Evolutionary conservation across 192 early-diverging fungal species (phyloP), one percentile per base, ranked within the genome.

Genomic region (Backusella australiensis): DNA sequence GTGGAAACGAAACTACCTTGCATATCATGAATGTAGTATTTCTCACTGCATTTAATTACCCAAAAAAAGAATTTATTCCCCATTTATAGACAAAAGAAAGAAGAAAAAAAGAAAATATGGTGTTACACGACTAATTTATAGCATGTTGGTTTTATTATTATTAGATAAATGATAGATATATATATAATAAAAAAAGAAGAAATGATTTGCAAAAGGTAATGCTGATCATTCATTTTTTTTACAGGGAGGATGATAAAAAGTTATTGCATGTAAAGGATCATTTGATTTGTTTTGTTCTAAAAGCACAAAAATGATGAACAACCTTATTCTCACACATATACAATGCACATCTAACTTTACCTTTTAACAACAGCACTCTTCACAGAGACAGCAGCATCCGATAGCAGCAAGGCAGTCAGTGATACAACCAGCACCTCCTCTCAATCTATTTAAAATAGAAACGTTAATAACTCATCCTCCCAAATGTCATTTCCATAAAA

Each of bases 371-470:
- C 68, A 69, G n/a, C 68, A 69, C 38, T 36, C 68, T 8, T 69
- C 68, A 41, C 68, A 69, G 8, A 69, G 19, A 69, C 68, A 69
- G 21, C 68, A 69, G 38, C 68, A 69, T 3, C 68, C 68, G 68
- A 69, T 69, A 38, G 68, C 68, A 23, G 68, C 68, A n/a, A 69
- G 38, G 11, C 68, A 69, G 39, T 69, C 38, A 38, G 68, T 69
- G 4, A 69, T 19, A 69, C 68, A 69, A 39, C 68, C 68, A 39
- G 68, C 68, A 69, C 68, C 68, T 23, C 68, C 68, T 69, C 68
- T 69, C 21, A 69, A 69, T 63, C 56, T 63, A 63, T 63, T 56
- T 9, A 1, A 23, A 63, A 29, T 12, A 63, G 3, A 63, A 32
- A 14, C 29, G 23, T 63, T 29, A 63, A 63, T 29, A n/a, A 21